A percentile compares a stretch with the other conserved stretches of the same genome.
Evolutionary conservation across 768 basidiomycete species (phyloP).

Genomic region (Coprinellus micaceus): DNA sequence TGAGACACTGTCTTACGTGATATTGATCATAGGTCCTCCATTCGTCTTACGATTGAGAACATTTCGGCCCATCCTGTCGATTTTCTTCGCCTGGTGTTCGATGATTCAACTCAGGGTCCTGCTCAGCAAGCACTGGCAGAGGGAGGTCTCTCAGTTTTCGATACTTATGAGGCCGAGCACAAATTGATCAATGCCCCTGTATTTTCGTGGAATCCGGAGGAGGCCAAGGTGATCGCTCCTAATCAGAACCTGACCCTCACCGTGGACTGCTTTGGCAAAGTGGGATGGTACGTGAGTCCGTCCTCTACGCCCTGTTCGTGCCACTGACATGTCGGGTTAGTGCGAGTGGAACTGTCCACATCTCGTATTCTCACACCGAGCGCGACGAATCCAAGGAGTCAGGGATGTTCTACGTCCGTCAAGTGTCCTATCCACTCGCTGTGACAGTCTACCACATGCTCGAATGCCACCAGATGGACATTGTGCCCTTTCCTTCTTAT

Average conservation of each 20-base stretch:
- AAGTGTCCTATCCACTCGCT: constrained; percentile 81
- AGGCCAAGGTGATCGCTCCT: constrained; percentile 52
- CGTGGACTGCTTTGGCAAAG: constrained; percentile 81
- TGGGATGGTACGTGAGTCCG: constrained; percentile 72
- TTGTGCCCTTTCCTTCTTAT: constrained; percentile 60
- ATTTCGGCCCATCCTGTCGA: constrained; percentile 79
- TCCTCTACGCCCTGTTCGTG: background rate
- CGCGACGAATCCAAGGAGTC: constrained; percentile 34
- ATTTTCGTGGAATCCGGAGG: constrained; percentile 68
- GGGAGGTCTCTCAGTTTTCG: constrained; percentile 74
- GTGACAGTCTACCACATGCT: constrained; percentile 96
- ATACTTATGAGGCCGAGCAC: constrained; percentile 88
- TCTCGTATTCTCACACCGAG: constrained; percentile 76
- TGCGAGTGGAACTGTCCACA: constrained; percentile 70
- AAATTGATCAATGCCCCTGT: constrained; percentile 73
- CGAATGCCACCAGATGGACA: constrained; percentile 79
- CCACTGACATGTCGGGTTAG: constrained; percentile 36
- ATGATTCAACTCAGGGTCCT: constrained; percentile 82
- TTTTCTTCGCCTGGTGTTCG: constrained; percentile 82
- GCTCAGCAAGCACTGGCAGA: constrained; percentile 77
- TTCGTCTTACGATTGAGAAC: constrained; percentile 88
- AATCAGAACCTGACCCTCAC: constrained; percentile 67
- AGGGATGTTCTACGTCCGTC: constrained; percentile 78
- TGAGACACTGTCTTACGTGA: background rate
- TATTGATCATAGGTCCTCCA: constrained; percentile 55